These are phyloP conservation scores for Thozetella sp. DNA, from an alignment of 495 filamentous ascomycete species.

Conservation along the genomic window DNA sequence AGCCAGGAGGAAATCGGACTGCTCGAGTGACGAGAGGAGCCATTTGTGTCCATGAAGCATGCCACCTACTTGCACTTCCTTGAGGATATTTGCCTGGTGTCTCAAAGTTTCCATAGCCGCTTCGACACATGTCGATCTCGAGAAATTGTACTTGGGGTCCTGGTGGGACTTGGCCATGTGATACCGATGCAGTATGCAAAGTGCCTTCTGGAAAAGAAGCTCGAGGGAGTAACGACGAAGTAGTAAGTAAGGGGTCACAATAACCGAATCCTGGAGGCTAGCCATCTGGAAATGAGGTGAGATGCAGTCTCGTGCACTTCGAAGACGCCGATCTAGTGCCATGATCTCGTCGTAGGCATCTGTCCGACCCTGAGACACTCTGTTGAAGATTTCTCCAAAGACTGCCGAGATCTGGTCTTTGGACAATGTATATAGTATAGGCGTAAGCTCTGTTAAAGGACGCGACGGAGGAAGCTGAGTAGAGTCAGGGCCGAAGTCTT, in stretches of 20 bases:
- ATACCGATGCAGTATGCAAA: slow-evolving; percentile 42
- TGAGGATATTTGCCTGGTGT: slow-evolving; percentile 26
- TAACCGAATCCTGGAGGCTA: slow-evolving; percentile 35
- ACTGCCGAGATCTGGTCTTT: slow-evolving; percentile 35
- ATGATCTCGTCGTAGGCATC: slow-evolving; percentile 21
- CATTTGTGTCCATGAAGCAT: slow-evolving; percentile 44
- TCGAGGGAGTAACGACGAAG: slow-evolving; percentile 41
- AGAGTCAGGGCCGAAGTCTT: slow-evolving; percentile 29
- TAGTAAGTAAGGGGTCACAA: slow-evolving; percentile 36
- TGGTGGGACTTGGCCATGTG: slow-evolving; percentile 27
- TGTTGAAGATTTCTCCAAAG: slow-evolving; percentile 33
- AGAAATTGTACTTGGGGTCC: slow-evolving; percentile 18
- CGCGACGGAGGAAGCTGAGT: slow-evolving; percentile 23
- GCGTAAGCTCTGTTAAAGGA: slow-evolving; percentile 20
- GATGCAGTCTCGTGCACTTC: slow-evolving; percentile 26
- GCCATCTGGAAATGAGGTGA: slow-evolving; percentile 21
- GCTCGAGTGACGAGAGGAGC: slow-evolving; percentile 44
- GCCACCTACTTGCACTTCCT: slow-evolving; percentile 38
- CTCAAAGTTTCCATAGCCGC: slow-evolving; percentile 41
- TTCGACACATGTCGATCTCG: slow-evolving; percentile 40
- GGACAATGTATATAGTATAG: slow-evolving; percentile 32
- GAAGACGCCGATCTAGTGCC: slow-evolving; percentile 29
- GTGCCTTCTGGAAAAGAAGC: slow-evolving; percentile 40
- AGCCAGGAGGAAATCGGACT: slow-evolving; percentile 51
- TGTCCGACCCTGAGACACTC: neutral